Base-by-base conservation (phyloP, 1,284 basidiomycete genomes). In the Apiotrichum mycotoxinovorans region DNA sequence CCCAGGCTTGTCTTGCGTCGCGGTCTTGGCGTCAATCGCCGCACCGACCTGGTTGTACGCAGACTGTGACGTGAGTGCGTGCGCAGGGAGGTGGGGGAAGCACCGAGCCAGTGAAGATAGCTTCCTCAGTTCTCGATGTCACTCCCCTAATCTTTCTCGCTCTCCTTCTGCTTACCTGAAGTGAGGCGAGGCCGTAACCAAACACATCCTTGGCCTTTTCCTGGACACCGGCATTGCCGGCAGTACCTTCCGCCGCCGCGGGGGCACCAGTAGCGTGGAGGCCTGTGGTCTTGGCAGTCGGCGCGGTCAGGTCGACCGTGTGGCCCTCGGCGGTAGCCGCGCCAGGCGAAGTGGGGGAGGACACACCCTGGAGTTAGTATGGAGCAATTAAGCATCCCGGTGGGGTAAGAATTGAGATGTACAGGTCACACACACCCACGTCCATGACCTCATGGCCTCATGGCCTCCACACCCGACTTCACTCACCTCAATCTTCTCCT, bases 1-100 rank as follows among this genome's bases (percentile, higher is more conserved):
- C 26, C 75, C 75, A 7, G 74, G 74, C 63, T 75, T 71, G n/a
- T 65, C 64, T 25, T 64, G 56, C 9, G 73, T 67, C 17, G 72
- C 66, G 17, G 75, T 75, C 62, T 68, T 68, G 52, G 66, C 62
- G 58, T 75, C 73, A 50, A 77, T 73, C 25, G 66, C 68, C 54
- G 67, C 52, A 26, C 70, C 72, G 54, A 77, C 59, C 41, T 65
- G 57, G 43, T 54, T 67, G 62, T 71, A 67, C 9, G 68, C 66
- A 33, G 64, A 68, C 75, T 77, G n/a, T n/a, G n/a, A n/a, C n/a
- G n/a, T n/a, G 47, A 3, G n/a, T 23, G 42, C 4, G 18, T 57
- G 7, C 51, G 51, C 23, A 18, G 18, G n/a, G 35, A n/a, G 34
- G 44, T 33, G 33, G 33, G 15, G 41, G 22, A 43, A 25, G 17